Conservation (phyloP, 148 eudicot species). For the Dianthus caryophyllus region DNA sequence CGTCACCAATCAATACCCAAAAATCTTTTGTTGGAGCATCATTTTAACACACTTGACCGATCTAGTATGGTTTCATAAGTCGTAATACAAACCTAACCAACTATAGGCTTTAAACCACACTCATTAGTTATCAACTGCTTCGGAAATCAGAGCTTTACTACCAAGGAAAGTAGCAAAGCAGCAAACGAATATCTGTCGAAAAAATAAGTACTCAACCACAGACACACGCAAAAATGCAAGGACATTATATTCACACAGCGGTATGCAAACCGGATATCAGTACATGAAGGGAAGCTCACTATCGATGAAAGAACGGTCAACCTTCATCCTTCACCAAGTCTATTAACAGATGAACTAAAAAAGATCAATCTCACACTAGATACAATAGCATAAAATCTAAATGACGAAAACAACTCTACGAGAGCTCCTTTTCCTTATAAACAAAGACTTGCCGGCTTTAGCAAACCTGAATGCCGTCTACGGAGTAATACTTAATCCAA, state of each 20-base stretch:
- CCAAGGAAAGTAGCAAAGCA: too few relatives aligned
- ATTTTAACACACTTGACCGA: too few relatives aligned
- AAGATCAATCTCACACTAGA: not conserved
- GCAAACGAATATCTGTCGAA: too few relatives aligned
- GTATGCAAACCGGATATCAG: not conserved
- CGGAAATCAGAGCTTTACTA: not conserved
- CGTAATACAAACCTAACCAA: too few relatives aligned
- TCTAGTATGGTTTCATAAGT: too few relatives aligned
- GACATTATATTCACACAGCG: not conserved
- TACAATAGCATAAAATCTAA: not conserved
- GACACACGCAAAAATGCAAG: not conserved
- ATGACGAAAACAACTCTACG: not conserved
- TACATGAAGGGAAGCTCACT: not conserved
- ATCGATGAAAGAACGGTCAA: not conserved
- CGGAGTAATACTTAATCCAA: not conserved
- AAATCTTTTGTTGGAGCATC: too few relatives aligned
- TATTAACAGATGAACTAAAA: not conserved
- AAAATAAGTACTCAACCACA: not conserved
- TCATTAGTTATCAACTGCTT: not conserved
- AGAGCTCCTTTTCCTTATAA: not conserved
- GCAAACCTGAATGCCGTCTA: not conserved
- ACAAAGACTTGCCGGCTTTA: not conserved
- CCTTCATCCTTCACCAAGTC: not conserved
- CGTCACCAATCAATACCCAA: not conserved
- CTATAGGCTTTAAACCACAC: too few relatives aligned